Percentiles rank a stretch among this genome's conserved stretches.
Evolutionary conservation across 2,329 filamentous ascomycete genomes (phyloP).

Genomic region (Pseudophaeomoniella oleicola): DNA sequence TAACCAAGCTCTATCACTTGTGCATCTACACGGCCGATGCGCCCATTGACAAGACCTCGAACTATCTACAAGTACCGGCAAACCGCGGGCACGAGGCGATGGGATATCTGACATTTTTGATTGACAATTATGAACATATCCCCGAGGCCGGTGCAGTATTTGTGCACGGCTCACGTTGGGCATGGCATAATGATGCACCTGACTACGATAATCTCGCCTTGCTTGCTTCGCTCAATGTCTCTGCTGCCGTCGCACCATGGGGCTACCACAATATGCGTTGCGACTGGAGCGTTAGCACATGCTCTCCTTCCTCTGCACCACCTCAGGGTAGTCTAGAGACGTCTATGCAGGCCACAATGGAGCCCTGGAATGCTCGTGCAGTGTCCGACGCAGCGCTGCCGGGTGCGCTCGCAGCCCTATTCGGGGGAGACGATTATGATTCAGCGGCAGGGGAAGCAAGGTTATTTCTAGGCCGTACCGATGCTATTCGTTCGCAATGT

Average conservation of each 20-base stretch:
- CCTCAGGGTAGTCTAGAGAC: slow-evolving; percentile 29
- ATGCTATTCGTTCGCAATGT: slow-evolving; percentile 34
- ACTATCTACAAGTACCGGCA: slow-evolving; percentile 26
- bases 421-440: slow-evolving; percentile 23
- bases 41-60: slow-evolving; percentile 11
- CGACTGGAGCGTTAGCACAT: slow-evolving; percentile 33
- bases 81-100: slow-evolving; percentile 34
- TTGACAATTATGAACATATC: slow-evolving; percentile 29
- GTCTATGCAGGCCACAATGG: slow-evolving; percentile 19
- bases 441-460: too few species aligned
- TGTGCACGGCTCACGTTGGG: slow-evolving; percentile 27
- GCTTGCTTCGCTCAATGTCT: slow-evolving; percentile 23
- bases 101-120: slow-evolving; percentile 31
- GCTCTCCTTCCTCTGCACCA: slow-evolving; percentile 15
- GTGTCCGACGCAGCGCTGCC: slow-evolving; percentile 24
- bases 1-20: slow-evolving; percentile 26
- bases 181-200: slow-evolving; percentile 30
- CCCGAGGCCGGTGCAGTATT: slow-evolving; percentile 25
- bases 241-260: slow-evolving; percentile 19
- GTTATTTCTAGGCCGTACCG: slow-evolving; percentile 25
- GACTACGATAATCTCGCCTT: slow-evolving; percentile 30
- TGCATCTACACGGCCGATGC: slow-evolving; percentile 31
- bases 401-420: slow-evolving; percentile 18
- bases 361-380: slow-evolving; percentile 28
- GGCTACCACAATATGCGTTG: slow-evolving; percentile 37